These are phyloP conservation scores for Yamadazyma diospyri DNA, from an alignment of 1,139 yeast species.

Conservation along the genomic window DNA sequence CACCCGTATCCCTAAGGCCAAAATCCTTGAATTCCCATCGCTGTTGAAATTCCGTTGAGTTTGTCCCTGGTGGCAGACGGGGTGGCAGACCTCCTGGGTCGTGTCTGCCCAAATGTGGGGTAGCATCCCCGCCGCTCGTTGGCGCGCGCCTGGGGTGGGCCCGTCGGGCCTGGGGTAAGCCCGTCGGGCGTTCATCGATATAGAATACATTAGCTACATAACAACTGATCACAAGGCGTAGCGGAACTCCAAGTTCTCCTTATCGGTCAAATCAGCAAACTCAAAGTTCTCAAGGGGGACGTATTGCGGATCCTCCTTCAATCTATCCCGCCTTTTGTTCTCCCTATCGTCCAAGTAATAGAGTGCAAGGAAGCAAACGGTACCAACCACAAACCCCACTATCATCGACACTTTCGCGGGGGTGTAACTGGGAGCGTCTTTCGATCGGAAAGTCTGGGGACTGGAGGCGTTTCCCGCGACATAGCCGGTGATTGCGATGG, in stretches of 20 bases:
- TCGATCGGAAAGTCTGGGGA: conserved; percentile 59
- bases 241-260: conserved; percentile 40
- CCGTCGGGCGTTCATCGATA: no score
- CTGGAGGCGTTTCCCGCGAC: conserved; percentile 68
- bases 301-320: conserved; percentile 1
- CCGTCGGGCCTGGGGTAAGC: no score
- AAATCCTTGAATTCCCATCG: no score
- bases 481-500: conserved; percentile 47
- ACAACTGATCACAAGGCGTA: conserved; percentile 1
- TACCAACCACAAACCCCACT: conserved; percentile 12
- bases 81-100: no score
- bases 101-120: conserved; percentile 1
- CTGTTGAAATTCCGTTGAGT: no score
- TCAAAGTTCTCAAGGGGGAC: conserved; percentile 45
- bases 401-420: conserved; percentile 37
- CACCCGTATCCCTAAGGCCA: no score
- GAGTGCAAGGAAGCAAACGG: conserved; percentile 4
- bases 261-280: conserved; percentile 61
- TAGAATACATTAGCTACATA: background rate
- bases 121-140: no score
- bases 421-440: conserved; percentile 50
- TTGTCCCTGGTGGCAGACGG: no score
- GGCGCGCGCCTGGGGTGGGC: no score
- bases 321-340: conserved; percentile 11
- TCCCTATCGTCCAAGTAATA: conserved; percentile 9